Evolutionary conservation across 2,329 filamentous ascomycete species (phyloP).

Genomic region (Xylaria sp.): DNA sequence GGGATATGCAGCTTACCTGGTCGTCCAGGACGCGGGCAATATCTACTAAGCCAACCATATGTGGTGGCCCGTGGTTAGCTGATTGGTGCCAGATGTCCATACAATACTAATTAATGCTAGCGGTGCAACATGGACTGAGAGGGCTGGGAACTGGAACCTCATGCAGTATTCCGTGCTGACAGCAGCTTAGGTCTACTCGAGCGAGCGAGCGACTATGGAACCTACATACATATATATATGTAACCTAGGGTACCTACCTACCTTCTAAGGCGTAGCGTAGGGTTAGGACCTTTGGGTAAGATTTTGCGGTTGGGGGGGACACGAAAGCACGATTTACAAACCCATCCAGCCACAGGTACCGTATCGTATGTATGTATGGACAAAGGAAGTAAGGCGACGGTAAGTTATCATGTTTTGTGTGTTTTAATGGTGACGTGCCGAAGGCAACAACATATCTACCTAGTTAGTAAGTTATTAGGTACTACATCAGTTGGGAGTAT

Average conservation of each 20-base stretch:
- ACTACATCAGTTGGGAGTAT: too few relatives aligned
- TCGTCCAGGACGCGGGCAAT: conserved; percentile 6
- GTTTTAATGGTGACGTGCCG: too few relatives aligned
- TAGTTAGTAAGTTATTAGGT: too few relatives aligned
- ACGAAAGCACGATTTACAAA: not conserved
- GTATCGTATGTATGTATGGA: too few relatives aligned
- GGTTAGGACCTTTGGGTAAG: not conserved
- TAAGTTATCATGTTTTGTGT: too few relatives aligned
- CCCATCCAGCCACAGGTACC: not conserved
- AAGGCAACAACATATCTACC: too few relatives aligned
- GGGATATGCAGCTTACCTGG: conserved; percentile 17
- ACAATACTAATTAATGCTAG: conserved; percentile 7
- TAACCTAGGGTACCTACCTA: too few relatives aligned
- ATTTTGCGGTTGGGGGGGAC: not conserved
- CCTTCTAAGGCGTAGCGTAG: too few relatives aligned
- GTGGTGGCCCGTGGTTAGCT: conserved; percentile 8
- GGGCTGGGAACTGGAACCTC: conserved; percentile 2
- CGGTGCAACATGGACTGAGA: conserved; percentile 15
- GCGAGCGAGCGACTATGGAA: too few relatives aligned
- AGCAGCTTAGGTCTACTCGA: not conserved
- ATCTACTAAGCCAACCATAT: conserved; percentile 13
- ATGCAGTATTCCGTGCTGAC: not conserved
- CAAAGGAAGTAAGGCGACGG: too few relatives aligned
- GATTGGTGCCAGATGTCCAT: conserved; percentile 25
- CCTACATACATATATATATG: too few relatives aligned